Percentiles rank a stretch among this genome's conserved stretches.
Evolutionary conservation across 768 basidiomycete species (phyloP).

Genomic region (Pilatotrama ljubarskyi): DNA sequence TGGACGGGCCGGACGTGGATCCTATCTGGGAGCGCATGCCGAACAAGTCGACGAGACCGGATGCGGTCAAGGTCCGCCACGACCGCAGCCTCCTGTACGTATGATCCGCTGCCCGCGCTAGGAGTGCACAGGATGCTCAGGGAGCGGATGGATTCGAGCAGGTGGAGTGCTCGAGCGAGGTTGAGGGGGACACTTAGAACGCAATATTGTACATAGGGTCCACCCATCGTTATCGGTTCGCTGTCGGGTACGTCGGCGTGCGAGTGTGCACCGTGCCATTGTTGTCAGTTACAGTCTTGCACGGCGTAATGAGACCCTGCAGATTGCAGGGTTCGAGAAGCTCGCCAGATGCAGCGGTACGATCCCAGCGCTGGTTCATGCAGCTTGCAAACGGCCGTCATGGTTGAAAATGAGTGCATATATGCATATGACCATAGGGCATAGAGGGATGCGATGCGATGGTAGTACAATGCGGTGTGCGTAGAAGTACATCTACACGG

Average conservation of each 20-base stretch:
- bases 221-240: conserved; percentile 7
- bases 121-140: background rate
- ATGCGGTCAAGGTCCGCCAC: conserved; percentile 72
- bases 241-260: background rate
- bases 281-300: too few relatives aligned
- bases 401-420: too few relatives aligned
- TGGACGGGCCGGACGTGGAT: conserved; percentile 97
- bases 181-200: conserved; percentile 2
- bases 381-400: too few relatives aligned
- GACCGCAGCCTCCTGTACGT: conserved; percentile 35
- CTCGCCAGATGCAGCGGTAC: too few relatives aligned
- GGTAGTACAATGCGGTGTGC: too few relatives aligned
- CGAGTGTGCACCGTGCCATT: background rate
- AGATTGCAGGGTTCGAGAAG: too few relatives aligned
- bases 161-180: background rate
- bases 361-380: too few relatives aligned
- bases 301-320: too few relatives aligned
- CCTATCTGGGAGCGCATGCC: conserved; percentile 93
- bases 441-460: too few relatives aligned
- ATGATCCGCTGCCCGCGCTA: background rate
- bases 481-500: too few relatives aligned
- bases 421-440: too few relatives aligned
- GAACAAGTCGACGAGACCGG: conserved; percentile 54
- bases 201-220: conserved; percentile 13
- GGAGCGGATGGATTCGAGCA: background rate